Evolutionary conservation across 179 eudicot genomes (phyloP), one percentile per base, ranked within the genome.

Genomic region (Carnegiea gigantea): DNA sequence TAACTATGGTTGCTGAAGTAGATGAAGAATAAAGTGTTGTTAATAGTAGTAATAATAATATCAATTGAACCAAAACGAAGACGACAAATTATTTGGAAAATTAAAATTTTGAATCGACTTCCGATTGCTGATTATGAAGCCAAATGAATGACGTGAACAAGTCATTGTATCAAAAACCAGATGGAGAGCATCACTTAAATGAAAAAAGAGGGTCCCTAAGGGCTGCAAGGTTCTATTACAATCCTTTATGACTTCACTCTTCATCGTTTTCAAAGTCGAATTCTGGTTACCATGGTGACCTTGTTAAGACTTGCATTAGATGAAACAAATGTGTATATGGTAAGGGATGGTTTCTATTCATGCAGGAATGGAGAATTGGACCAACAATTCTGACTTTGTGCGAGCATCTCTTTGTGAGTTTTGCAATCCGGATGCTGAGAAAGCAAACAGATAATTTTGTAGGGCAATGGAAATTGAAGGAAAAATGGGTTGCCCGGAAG

Each of bases 331-430:
- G 6, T 5, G 44, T 40, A 0, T 5, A 40, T 40, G 5, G 57
- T 17, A 4, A 73, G 6, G 12, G 17, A 73, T 73, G 40, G 54
- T 64, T 72, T 15, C 4, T 67, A 43, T 70, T 43, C 11, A 21
- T 73, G 81, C 90, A 96, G 99, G 98, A 92, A 65, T 96, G 99
- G 98, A 90, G 86, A 89, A 82, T 96, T 33, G 97, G 96, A 70
- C 99, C 99, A 24, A 94, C 96, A 8, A 83, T 96, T 46, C 83
- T 92, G 83, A 96, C 99, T 71, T 84, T 96, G 84, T 92, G 93
- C 43, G 98, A 96, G 84, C 99, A 96, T 86, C 97, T 96, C 20
- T 93, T 96, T 74, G 99, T 96, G 86, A 96, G 98, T 83, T 96
- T 96, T 80, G 91, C 91, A 5, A 96, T 96, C 80, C 97, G 98